Evolutionary conservation across 108 stramenopile genomes (phyloP), one percentile per base, ranked within the genome.

Genomic region (Cyclotella distinguenda): DNA sequence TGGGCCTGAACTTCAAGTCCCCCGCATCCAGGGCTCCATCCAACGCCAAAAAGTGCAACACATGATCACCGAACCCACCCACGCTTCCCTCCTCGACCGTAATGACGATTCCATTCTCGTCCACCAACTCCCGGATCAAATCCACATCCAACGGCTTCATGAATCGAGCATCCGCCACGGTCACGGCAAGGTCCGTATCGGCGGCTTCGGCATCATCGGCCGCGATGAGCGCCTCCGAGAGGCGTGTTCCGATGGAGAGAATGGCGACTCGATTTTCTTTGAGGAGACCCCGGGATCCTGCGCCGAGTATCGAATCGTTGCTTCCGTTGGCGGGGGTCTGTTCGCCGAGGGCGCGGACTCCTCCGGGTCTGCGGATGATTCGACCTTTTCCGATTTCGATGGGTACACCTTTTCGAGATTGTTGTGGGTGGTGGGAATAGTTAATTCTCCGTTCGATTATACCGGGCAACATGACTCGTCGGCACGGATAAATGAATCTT

Each of bases 101-200:
- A 52, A 98, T 87, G 74, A 98, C 57, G 36, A 93, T 93, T 42
- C 87, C 81, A 78, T 96, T 86, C 43, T 94, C 86, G 62, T 87
- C 74, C 0, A 94, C 97, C 26, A 98, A 79, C 26, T 93, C 62
- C 26, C 94, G 74, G 22, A 98, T 90, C 68, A 98, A 70, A 59
- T 95, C 95, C 5, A 86, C 84, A 70, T 98, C 96, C 43, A 96
- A 59, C 21, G 96, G 97, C 75, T 98, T 98, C 95, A 96, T 93
- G 85, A 95, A 98, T 1, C 97, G 88, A 19, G 95, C 97, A 80
- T 96, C 97, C 30, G 96, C 97, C 11, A 96, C 97, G 2, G 95
- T 96, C 7, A 96, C 94, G 30, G 89, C 86, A 43, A 98, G 56
- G 58, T 82, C 84, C 9, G 84, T 74, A 47, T 95, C 80, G 33